Conservation (phyloP, 2,329 filamentous ascomycete genomes). For the Pseudogymnoascus pannorum region DNA sequence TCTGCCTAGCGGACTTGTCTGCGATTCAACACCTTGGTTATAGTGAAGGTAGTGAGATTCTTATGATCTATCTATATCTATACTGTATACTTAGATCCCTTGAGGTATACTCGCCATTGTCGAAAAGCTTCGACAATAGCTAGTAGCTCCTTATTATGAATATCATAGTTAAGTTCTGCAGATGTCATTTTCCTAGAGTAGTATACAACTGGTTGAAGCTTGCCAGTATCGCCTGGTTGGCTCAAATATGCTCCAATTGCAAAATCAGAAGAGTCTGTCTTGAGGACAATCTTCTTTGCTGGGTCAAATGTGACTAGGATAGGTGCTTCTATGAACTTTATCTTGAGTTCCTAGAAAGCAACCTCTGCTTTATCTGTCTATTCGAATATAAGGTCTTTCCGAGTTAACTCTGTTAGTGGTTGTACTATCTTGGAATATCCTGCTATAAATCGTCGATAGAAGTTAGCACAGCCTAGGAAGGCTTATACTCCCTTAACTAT, state of each 20-base stretch:
- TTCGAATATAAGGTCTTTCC: neutral
- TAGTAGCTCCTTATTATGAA: constrained; percentile 32
- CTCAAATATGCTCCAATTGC: neutral
- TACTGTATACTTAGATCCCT: constrained; percentile 13
- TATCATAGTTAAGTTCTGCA: no score
- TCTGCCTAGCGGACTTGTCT: constrained; percentile 23
- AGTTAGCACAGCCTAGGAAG: constrained; percentile 30
- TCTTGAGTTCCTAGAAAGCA: neutral
- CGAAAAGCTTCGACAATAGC: constrained; percentile 25
- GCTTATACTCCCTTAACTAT: constrained; percentile 21
- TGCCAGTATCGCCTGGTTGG: neutral
- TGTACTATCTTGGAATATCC: constrained; percentile 16
- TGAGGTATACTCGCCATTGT: constrained; percentile 21
- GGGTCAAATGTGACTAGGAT: neutral
- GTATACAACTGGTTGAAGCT: constrained; percentile 12
- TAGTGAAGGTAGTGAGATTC: constrained; percentile 23
- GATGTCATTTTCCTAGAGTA: no score
- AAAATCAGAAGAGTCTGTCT: neutral
- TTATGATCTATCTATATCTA: constrained; percentile 22
- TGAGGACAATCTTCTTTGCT: neutral
- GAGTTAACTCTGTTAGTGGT: neutral
- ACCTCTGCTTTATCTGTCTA: neutral
- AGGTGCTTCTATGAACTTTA: neutral
- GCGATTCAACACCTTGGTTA: constrained; percentile 17
- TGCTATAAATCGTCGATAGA: constrained; percentile 28